Conservation (phyloP, 73 alveolate genomes). For the Stentor roeselii region DNA sequence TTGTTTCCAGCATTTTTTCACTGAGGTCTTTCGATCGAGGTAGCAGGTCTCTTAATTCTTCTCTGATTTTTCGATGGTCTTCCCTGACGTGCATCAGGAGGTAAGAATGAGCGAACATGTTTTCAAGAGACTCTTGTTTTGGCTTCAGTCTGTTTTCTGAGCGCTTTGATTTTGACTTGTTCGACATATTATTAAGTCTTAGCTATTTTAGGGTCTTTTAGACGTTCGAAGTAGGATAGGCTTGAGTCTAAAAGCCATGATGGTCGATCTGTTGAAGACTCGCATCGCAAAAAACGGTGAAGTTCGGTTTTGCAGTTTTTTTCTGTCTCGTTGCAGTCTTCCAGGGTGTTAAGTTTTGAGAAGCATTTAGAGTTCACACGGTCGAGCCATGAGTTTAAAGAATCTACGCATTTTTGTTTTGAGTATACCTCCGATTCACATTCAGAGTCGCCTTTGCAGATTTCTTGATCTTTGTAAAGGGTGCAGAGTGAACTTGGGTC, state of each 20-base stretch:
- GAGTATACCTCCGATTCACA: too few species aligned
- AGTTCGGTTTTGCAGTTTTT: not conserved
- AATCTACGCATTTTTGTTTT: not conserved
- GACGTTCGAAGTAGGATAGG: too few species aligned
- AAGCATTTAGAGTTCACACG: not conserved
- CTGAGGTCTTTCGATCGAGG: slow-evolving; percentile 47
- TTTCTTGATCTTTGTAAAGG: not conserved
- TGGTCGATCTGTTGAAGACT: not conserved
- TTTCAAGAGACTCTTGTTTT: too few species aligned
- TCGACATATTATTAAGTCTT: too few species aligned
- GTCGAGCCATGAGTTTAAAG: not conserved
- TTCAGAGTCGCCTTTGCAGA: not conserved
- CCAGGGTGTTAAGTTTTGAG: not conserved
- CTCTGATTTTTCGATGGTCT: not conserved
- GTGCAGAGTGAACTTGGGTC: not conserved
- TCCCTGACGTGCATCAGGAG: not conserved
- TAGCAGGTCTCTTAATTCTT: not conserved
- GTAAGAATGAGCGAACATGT: not conserved
- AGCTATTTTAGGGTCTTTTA: too few species aligned
- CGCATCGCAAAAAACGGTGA: not conserved
- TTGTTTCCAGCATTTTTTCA: slow-evolving; percentile 64
- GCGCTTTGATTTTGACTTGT: too few species aligned
- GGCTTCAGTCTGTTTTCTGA: too few species aligned
- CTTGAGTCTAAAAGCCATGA: too few species aligned
- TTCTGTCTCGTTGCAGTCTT: not conserved